Conservation (phyloP, 108 stramenopile species). For the Parmales sp. region DNA sequence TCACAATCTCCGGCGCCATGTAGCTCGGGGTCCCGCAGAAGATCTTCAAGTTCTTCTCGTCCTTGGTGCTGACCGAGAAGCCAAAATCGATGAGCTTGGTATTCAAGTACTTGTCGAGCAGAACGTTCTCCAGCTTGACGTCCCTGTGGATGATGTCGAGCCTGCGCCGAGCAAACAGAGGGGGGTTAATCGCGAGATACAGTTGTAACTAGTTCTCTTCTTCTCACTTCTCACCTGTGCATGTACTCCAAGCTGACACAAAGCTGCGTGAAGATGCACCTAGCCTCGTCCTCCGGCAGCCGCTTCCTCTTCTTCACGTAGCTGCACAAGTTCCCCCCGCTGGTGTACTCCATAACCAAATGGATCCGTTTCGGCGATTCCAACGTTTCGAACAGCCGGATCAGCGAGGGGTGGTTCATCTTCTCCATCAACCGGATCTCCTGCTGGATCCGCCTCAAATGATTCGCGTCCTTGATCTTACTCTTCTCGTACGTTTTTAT, state of each 20-base stretch:
- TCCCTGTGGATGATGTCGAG: constrained; percentile 51
- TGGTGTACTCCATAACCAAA: constrained; percentile 41
- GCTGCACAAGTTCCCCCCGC: constrained; percentile 46
- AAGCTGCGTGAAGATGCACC: constrained; percentile 30
- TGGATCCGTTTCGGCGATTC: constrained; percentile 32
- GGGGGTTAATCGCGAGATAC: no score
- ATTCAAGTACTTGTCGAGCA: constrained; percentile 23
- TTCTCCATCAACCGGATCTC: constrained; percentile 43
- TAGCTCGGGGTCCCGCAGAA: constrained; percentile 56
- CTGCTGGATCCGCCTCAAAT: constrained; percentile 45
- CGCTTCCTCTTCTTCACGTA: constrained; percentile 42
- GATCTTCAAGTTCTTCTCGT: constrained; percentile 32
- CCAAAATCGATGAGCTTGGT: constrained; percentile 49
- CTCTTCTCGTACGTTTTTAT: constrained; percentile 53
- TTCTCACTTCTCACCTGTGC: no score
- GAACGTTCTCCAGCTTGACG: constrained; percentile 52
- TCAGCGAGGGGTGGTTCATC: constrained; percentile 35
- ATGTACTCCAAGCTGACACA: constrained; percentile 34
- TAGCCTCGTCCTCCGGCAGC: constrained; percentile 34
- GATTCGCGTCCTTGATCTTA: constrained; percentile 44
- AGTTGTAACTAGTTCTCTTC: no score
- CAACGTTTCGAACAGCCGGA: constrained; percentile 19
- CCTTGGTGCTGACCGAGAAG: constrained; percentile 23
- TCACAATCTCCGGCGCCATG: constrained; percentile 56
- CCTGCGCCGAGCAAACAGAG: no score